Conservation (phyloP, 2,329 filamentous ascomycete genomes). For the Colletotrichum sp. region DNA sequence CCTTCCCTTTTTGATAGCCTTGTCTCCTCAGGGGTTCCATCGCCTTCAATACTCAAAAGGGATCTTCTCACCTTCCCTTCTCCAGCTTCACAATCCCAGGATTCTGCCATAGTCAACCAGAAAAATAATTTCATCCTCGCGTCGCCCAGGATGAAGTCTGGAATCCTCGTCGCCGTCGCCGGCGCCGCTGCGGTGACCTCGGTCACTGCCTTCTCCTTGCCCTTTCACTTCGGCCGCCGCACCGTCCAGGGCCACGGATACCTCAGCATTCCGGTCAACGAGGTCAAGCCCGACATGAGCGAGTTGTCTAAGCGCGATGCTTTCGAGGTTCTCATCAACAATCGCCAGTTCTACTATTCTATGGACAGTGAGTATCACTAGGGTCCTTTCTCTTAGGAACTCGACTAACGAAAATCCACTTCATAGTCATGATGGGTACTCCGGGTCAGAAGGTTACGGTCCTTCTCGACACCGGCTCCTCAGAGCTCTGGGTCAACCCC, state of each 20-base stretch:
- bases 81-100: not conserved
- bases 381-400: not conserved
- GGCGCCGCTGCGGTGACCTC: constrained; percentile 10
- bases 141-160: constrained; percentile 3
- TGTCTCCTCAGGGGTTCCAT: not conserved
- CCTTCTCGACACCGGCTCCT: constrained; percentile 57
- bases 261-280: constrained; percentile 39
- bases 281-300: not conserved
- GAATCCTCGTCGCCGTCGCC: not conserved
- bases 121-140: not conserved
- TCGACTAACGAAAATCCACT: not conserved
- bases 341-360: constrained; percentile 43
- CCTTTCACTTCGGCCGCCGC: constrained; percentile 19
- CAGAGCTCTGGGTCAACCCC: constrained; percentile 62
- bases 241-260: constrained; percentile 39
- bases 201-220: constrained; percentile 24
- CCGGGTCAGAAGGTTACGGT: constrained; percentile 49
- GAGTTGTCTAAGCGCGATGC: constrained; percentile 20
- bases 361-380: constrained; percentile 35
- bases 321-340: constrained; percentile 36
- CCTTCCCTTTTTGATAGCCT: not conserved
- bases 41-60: not conserved
- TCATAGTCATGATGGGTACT: constrained; percentile 46
- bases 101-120: not conserved
- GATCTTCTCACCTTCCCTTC: not conserved